Conservation (phyloP, 2,329 filamentous ascomycete genomes). For the Gaeumannomyces tritici region DNA sequence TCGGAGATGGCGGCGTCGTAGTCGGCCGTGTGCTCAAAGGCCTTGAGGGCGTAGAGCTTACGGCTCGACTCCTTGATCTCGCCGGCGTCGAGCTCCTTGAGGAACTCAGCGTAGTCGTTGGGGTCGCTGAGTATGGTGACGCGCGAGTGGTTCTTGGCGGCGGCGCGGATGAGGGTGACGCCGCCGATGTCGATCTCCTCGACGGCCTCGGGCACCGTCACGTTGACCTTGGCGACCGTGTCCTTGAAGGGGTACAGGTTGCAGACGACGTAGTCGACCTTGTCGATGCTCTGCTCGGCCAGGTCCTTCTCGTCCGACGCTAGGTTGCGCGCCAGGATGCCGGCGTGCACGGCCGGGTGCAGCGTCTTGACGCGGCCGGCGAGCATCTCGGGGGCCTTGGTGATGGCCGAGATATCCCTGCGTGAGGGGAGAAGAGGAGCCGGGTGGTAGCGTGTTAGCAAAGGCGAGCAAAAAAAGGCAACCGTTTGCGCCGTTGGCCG, state of each 20-base stretch:
- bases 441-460: neutral
- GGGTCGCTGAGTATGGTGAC: constrained; percentile 96
- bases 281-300: constrained; percentile 86
- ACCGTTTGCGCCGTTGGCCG: too few relatives aligned
- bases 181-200: constrained; percentile 99
- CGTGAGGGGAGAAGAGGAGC: neutral
- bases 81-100: constrained; percentile 79
- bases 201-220: constrained; percentile 91
- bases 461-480: neutral
- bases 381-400: constrained; percentile 93
- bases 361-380: constrained; percentile 74
- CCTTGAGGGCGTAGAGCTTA: constrained; percentile 88
- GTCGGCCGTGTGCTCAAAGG: constrained; percentile 95
- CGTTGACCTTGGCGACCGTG: constrained; percentile 92
- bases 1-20: constrained; percentile 92
- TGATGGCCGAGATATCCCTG: constrained; percentile 96
- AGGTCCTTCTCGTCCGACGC: constrained; percentile 96
- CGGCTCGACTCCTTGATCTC: constrained; percentile 79
- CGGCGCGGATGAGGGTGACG: constrained; percentile 90
- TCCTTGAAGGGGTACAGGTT: constrained; percentile 99
- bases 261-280: constrained; percentile 94
- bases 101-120: constrained; percentile 85
- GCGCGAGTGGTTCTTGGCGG: constrained; percentile 93
- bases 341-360: constrained; percentile 83
- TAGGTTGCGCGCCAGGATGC: constrained; percentile 88